Conservation (phyloP, 1,139 yeast species). For the Hyphopichia burtonii region DNA sequence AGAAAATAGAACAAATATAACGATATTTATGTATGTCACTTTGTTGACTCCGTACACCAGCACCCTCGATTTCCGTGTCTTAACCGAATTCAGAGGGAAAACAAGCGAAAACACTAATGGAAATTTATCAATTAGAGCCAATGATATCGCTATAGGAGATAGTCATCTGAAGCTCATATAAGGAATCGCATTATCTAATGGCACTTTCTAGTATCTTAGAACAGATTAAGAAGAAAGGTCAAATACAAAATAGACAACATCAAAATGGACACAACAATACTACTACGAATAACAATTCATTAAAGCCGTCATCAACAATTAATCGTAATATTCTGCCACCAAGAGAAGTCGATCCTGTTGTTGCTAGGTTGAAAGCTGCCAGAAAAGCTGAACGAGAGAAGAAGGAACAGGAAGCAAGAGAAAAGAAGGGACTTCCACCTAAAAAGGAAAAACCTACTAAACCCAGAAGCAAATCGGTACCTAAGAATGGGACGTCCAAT, state of each 20-base stretch:
- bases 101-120: too few species aligned
- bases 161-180: too few species aligned
- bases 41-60: too few species aligned
- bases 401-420: slow-evolving; percentile 33
- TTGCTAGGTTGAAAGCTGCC: slow-evolving; percentile 62
- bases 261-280: neutral
- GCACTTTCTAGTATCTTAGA: slow-evolving; percentile 23
- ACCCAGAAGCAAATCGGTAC: slow-evolving; percentile 3
- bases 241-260: slow-evolving; percentile 10
- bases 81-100: too few species aligned
- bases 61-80: too few species aligned
- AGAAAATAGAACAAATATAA: too few species aligned
- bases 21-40: too few species aligned
- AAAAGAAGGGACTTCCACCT: slow-evolving; percentile 34
- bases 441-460: slow-evolving; percentile 10
- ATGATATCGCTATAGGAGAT: too few species aligned
- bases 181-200: too few species aligned
- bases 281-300: slow-evolving; percentile 1
- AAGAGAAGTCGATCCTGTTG: slow-evolving; percentile 48
- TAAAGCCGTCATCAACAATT: neutral
- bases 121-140: too few species aligned
- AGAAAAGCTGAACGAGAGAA: slow-evolving; percentile 55
- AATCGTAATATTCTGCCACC: slow-evolving; percentile 5
- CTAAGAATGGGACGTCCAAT: slow-evolving; percentile 1
- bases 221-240: slow-evolving; percentile 33